Evolutionary conservation across 208 protist species (phyloP).

Genomic region (Phytomonas francai): DNA sequence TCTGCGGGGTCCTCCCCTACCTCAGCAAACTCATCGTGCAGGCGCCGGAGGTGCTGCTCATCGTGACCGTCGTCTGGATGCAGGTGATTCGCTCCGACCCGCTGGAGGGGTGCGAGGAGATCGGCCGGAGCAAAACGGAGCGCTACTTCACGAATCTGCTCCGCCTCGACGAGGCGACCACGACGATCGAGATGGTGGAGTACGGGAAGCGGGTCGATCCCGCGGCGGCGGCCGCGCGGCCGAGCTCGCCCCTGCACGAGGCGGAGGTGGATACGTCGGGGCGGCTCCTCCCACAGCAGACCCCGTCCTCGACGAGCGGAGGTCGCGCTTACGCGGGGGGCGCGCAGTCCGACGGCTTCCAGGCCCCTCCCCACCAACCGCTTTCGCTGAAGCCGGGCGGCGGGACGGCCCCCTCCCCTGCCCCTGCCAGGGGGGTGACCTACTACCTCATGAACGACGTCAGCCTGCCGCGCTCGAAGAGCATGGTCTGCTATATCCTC

Average conservation of each 20-base stretch:
- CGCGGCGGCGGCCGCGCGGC: neutral
- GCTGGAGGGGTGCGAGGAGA: constrained; percentile 40
- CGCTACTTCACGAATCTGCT: constrained; percentile 68
- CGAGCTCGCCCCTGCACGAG: neutral
- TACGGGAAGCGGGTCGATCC: constrained; percentile 8
- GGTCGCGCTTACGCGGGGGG: constrained; percentile 6
- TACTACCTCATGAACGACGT: constrained; percentile 68
- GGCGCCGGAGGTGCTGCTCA: constrained; percentile 64
- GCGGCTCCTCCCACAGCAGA: neutral
- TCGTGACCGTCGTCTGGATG: constrained; percentile 82
- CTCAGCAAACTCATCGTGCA: constrained; percentile 93
- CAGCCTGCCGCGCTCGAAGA: constrained; percentile 67
- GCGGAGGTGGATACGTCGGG: neutral
- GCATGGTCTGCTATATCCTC: constrained; percentile 93
- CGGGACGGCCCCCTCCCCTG: neutral
- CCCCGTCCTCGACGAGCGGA: neutral
- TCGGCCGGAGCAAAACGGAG: constrained; percentile 46
- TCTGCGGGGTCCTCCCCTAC: constrained; percentile 97
- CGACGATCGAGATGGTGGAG: constrained; percentile 51
- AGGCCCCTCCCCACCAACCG: constrained; percentile 5
- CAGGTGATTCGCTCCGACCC: constrained; percentile 66
- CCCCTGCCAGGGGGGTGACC: constrained; percentile 15
- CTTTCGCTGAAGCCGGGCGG: constrained; percentile 15
- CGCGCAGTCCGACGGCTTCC: neutral
- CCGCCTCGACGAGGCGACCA: constrained; percentile 76